Percentiles rank a stretch among this genome's conserved stretches.
These are phyloP conservation scores for Kitagawia praeruptora DNA, from an alignment of 129 eudicot species.

Conservation along the genomic window DNA sequence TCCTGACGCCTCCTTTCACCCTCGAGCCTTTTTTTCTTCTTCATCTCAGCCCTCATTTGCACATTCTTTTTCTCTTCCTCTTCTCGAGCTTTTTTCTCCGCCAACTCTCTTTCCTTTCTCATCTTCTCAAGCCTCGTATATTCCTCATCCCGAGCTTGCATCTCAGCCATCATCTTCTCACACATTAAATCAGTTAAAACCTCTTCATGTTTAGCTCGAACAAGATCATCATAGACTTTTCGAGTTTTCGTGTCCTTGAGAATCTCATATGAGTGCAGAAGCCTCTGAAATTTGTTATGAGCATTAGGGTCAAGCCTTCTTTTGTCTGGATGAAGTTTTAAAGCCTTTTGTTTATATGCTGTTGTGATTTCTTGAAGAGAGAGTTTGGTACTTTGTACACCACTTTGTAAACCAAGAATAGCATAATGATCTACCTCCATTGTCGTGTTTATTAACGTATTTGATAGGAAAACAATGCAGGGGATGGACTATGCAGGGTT, in stretches of 20 bases:
- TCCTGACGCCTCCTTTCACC: not conserved
- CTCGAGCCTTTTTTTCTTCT: not conserved
- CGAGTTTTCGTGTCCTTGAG: not conserved
- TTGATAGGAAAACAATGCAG: too few relatives aligned
- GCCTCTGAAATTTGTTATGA: not conserved
- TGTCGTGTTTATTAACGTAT: too few relatives aligned
- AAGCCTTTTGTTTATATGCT: not conserved
- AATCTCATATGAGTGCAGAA: not conserved
- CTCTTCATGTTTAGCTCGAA: not conserved
- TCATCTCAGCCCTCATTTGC: not conserved
- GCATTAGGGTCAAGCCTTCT: not conserved
- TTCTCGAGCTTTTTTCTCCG: not conserved
- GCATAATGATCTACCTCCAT: constrained; percentile 6
- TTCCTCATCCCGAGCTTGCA: not conserved
- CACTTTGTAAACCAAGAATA: not conserved
- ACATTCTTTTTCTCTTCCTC: not conserved
- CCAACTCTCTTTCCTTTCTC: not conserved
- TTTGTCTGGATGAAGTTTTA: constrained; percentile 1
- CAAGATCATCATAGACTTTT: not conserved
- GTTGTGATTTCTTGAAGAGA: not conserved
- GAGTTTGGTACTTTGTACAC: not conserved
- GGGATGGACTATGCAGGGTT: too few relatives aligned
- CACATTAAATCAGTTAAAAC: not conserved
- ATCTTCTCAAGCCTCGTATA: not conserved
- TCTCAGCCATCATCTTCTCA: not conserved